Evolutionary conservation across 225 moss, liverwort and hornwort genomes (phyloP), one percentile per base, ranked within the genome.

Genomic region (Pseudoscleropodium purum): DNA sequence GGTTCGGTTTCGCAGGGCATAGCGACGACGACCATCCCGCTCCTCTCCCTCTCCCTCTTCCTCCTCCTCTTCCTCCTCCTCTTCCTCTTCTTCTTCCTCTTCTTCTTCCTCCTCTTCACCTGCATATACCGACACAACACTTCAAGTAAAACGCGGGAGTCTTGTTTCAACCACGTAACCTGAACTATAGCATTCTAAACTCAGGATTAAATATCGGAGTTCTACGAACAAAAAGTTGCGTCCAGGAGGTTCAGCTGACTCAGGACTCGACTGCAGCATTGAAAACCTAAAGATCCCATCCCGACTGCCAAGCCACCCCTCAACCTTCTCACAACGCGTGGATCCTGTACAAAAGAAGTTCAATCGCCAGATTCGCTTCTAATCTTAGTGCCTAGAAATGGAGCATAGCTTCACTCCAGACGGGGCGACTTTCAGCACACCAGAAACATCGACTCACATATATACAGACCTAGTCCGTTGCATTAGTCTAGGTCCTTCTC

Each of bases 1-100:
- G 31, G 96, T 97, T n/a, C 96, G 96, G 89, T 95, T 97, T 5
- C 96, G 94, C 74, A 97, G 90, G 67, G 96, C 96, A 91, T 97
- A 97, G 33, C 96, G 96, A 75, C 96, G 95, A 73, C 95, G 94
- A 68, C 96, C 96, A n/a, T 92, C 96, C n/a, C 90, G 91, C 78
- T 94, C 96, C 87, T 91, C 96, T 57, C 90, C 93, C 85, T 96
- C 96, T 76, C 94, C 95, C 64, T 94, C 96, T 80, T 95, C 96
- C 69, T 95, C 96, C 62, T 94, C 96, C 49, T 91, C 96, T 0
- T 94, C 96, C 3, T 95, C 96, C 0, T 89, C 96, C 0, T 91
- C 95, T 0, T 93, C 95, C 0, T 92, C 95, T 0, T 88, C 96
- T 1, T 89, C 95, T 0, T 56, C 56, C 30, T 90, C 96, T 43